Evolutionary conservation across 2,329 filamentous ascomycete species (phyloP), one percentile per base, ranked within the genome.

Genomic region (Coniosporium tulheliwenetii): DNA sequence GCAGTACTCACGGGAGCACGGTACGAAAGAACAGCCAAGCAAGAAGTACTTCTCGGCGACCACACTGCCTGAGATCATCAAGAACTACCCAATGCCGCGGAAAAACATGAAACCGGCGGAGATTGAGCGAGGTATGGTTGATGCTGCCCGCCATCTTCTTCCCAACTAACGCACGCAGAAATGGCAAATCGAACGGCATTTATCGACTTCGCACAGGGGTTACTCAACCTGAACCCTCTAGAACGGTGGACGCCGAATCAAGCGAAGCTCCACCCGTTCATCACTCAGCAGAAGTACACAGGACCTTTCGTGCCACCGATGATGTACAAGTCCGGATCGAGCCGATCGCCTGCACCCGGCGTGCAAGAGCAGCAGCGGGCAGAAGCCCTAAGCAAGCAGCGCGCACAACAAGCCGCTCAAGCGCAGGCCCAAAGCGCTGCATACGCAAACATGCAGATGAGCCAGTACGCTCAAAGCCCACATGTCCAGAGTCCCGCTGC

Each of bases 91-190:
- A 5, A 95, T 98, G 89, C 91, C 91, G 38, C 75, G 91, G 54
- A 98, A 98, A 67, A 95, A 95, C 55, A 98, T 98, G 91, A 98
- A 98, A 67, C 86, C 82, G 59, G 83, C 78, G 50, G 91, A 98
- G 63, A 81, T 98, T 48, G 91, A 98, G 53, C 70, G 91, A 82
- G 91, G 91, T 95, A 69, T 56, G 72, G 56, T 16, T 36, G 10
- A 15, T 10, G 1, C 8, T 10, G 5, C 39, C 7, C 26, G 13
- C 14, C n/a, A n/a, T 7, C 26, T 9, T 32, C 32, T n/a, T 32
- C 10, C 16, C 19, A 5, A 33, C 26, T 31, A 7, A 40, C 12
- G 45, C 36, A 43, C 46, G 13, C 56, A 98, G 91, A 98, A 79
- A 93, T 98, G 81, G 93, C 91, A 56, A 98, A 98, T 56, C 81